Conservation (phyloP, 441 rosid species). For the Biscutella laevigata region DNA sequence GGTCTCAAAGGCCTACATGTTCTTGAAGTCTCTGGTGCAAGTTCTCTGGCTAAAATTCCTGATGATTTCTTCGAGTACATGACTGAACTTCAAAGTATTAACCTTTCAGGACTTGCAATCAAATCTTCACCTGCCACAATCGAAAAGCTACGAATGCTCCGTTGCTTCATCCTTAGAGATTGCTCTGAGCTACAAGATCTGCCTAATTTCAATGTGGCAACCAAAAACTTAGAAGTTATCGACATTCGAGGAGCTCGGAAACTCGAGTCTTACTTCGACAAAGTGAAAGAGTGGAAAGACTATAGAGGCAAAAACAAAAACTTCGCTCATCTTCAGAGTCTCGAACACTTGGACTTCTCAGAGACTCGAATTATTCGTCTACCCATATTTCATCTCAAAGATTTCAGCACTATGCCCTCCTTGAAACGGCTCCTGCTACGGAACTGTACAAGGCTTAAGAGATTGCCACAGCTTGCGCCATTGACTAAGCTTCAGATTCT, state of each 20-base stretch:
- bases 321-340: slow-evolving; percentile 21
- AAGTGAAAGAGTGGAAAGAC: slow-evolving; percentile 12
- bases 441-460: slow-evolving; percentile 28
- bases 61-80: slow-evolving; percentile 25
- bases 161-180: slow-evolving; percentile 39
- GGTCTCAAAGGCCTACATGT: slow-evolving; percentile 24
- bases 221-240: slow-evolving; percentile 37
- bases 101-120: slow-evolving; percentile 34
- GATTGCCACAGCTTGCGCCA: slow-evolving; percentile 27
- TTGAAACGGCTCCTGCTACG: slow-evolving; percentile 25
- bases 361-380: slow-evolving; percentile 25
- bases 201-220: slow-evolving; percentile 23
- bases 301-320: slow-evolving; percentile 25
- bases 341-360: slow-evolving; percentile 40
- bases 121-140: slow-evolving; percentile 22
- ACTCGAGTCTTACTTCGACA: slow-evolving; percentile 21
- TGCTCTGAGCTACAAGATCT: slow-evolving; percentile 32
- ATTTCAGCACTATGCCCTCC: slow-evolving; percentile 12
- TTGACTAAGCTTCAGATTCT: slow-evolving; percentile 35
- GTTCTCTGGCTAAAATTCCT: slow-evolving; percentile 12
- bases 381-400: slow-evolving; percentile 28
- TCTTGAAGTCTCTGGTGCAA: slow-evolving; percentile 52
- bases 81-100: slow-evolving; percentile 33
- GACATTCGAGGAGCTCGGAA: slow-evolving; percentile 35
- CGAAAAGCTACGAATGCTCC: slow-evolving; percentile 25